Conservation (phyloP, 768 basidiomycete species). For the Termitomyces sp. region DNA sequence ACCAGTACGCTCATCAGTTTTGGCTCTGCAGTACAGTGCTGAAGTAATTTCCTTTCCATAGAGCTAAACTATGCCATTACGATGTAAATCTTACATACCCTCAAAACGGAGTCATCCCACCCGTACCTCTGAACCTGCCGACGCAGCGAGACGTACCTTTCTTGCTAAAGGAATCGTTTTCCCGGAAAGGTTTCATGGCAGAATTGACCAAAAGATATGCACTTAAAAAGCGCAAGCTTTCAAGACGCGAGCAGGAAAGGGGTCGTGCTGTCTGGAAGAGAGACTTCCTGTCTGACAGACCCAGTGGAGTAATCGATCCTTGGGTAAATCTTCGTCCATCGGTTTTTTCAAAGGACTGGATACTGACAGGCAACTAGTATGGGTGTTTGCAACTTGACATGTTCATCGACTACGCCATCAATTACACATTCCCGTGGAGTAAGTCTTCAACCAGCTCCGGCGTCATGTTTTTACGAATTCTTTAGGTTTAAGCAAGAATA, state of each 20-base stretch:
- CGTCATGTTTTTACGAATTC: background rate
- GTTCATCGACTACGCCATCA: slow-evolving; percentile 68
- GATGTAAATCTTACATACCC: slow-evolving; percentile 70
- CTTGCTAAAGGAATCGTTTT: slow-evolving; percentile 12
- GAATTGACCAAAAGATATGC: slow-evolving; percentile 21
- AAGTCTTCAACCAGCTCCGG: background rate
- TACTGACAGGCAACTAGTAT: slow-evolving; percentile 34
- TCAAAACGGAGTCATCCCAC: slow-evolving; percentile 49
- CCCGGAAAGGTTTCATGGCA: slow-evolving; percentile 16
- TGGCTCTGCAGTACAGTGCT: background rate
- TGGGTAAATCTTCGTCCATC: slow-evolving; percentile 33
- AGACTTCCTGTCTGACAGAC: slow-evolving; percentile 36
- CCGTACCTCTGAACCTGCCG: slow-evolving; percentile 31
- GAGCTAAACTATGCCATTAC: slow-evolving; percentile 59
- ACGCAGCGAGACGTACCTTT: slow-evolving; percentile 32
- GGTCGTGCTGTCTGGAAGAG: slow-evolving; percentile 39
- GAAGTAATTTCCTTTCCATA: slow-evolving; percentile 19
- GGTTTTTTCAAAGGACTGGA: background rate
- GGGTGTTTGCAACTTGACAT: slow-evolving; percentile 64
- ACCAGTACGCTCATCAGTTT: slow-evolving; percentile 50
- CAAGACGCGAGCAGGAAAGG: slow-evolving; percentile 21
- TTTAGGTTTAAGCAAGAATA: slow-evolving; percentile 24
- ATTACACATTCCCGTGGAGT: slow-evolving; percentile 66
- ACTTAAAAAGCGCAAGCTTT: slow-evolving; percentile 16
- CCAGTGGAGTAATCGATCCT: slow-evolving; percentile 54